Evolutionary conservation across 2,329 filamentous ascomycete genomes (phyloP).

Genomic region (Epichloe baconii): DNA sequence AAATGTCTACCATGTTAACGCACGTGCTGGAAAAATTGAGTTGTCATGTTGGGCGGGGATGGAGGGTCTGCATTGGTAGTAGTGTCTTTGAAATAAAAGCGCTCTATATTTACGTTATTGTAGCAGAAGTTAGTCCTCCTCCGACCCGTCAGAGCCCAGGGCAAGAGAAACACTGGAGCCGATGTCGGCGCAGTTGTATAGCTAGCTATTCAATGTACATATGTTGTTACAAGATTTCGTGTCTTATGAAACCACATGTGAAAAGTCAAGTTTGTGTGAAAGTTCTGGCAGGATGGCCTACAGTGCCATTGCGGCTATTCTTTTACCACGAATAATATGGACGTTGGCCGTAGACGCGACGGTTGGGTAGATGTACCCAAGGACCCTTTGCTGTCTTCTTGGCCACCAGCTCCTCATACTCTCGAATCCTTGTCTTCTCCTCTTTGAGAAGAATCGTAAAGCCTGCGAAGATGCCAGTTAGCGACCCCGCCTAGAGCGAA

Average conservation of each 20-base stretch:
- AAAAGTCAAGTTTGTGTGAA: background rate
- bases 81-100: background rate
- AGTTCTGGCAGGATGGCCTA: background rate
- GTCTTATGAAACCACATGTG: background rate
- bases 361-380: slow-evolving; percentile 80
- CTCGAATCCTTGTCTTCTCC: slow-evolving; percentile 75
- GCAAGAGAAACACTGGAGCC: background rate
- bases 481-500: background rate
- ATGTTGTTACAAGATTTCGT: slow-evolving; percentile 17
- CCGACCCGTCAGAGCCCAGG: background rate
- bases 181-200: slow-evolving; percentile 12
- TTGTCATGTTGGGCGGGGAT: background rate
- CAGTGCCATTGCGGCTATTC: background rate
- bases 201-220: slow-evolving; percentile 22
- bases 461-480: slow-evolving; percentile 30
- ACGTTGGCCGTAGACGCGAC: slow-evolving; percentile 69
- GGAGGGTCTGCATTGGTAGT: background rate
- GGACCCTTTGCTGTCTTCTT: slow-evolving; percentile 64
- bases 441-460: slow-evolving; percentile 81
- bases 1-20: background rate
- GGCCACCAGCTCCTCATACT: slow-evolving; percentile 63
- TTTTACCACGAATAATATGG: slow-evolving; percentile 88
- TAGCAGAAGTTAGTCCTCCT: background rate
- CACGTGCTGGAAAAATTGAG: background rate
- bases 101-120: background rate